Evolutionary conservation across 805 yeast species (phyloP), one percentile per base, ranked within the genome.

Genomic region (Suhomyces kilbournensis): DNA sequence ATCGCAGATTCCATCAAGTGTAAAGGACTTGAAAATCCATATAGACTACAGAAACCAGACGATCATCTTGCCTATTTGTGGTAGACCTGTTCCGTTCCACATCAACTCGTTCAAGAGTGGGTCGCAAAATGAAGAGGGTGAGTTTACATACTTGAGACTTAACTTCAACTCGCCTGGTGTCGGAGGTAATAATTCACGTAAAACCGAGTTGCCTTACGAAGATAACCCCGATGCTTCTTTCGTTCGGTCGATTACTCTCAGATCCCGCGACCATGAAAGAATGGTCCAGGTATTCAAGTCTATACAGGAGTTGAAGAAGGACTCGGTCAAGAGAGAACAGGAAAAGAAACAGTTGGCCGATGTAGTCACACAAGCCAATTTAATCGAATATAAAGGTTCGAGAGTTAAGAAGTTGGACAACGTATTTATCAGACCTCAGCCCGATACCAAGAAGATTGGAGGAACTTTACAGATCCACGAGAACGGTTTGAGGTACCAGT

Each of bases 51-150:
- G 88, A 63, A 81, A 88, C 53, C 97, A 92, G 71, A 88, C 97
- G 1, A 87, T 93, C 51, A 82, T 93, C 55, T 74, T 93, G 53
- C 99, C 99, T 48, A 87, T 93, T 53, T 82, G 86, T 63, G 99
- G 99, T 56, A 81, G 98, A 63, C 97, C 98, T 1, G 98, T 94
- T 49, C 99, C 99, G 22, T 93, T 94, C 78, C 99, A 93, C 68
- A 91, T 93, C 65, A 90, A 90, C 68, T 78, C 97, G 3, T 92
- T 88, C 74, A 93, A 92, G 64, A 92, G 90, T 66, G 98, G 97
- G 47, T 88, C 96, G 9, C 92, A 91, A 64, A 90, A 86, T 57
- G 99, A 94, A 64, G 98, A 94, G 75, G 98, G 97, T 49, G 97
- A 92, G 60, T 91, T 82, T 68, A 91, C 97, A 0, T 92, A 89